Evolutionary conservation across 1,139 yeast species (phyloP).

Genomic region (Saccharomyces pastorianus): DNA sequence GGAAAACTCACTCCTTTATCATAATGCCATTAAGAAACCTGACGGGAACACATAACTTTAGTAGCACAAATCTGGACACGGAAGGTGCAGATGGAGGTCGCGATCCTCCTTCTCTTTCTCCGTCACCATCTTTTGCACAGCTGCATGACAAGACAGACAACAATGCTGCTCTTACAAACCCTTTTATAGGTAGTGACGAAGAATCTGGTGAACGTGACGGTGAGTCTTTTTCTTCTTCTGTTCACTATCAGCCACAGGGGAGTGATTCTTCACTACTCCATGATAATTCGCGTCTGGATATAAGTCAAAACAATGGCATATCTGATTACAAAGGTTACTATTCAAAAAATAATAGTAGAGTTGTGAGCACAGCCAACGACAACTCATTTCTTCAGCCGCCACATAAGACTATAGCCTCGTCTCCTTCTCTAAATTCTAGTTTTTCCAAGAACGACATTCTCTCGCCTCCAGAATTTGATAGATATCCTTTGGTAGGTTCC

Average conservation of each 20-base stretch:
- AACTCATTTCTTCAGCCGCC: conserved; percentile 5
- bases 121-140: background rate
- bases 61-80: conserved; percentile 1
- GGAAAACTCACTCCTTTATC: background rate
- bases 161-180: conserved; percentile 6
- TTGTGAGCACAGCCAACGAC: background rate
- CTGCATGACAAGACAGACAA: background rate
- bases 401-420: conserved; percentile 6
- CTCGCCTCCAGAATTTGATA: conserved; percentile 48
- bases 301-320: conserved; percentile 5
- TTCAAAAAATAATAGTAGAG: conserved; percentile 14
- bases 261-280: background rate
- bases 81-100: background rate
- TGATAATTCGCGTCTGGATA: background rate
- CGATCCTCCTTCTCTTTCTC: background rate
- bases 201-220: conserved; percentile 10
- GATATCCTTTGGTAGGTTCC: conserved; percentile 50
- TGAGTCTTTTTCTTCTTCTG: conserved; percentile 6
- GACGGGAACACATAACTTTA: background rate
- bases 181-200: conserved; percentile 23
- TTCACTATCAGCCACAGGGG: conserved; percentile 4
- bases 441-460: conserved; percentile 25
- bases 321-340: conserved; percentile 29
- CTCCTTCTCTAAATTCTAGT: conserved; percentile 14
- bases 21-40: background rate